These are phyloP conservation scores for Kokia cookei DNA, from an alignment of 441 rosid genomes.

Conservation along the genomic window DNA sequence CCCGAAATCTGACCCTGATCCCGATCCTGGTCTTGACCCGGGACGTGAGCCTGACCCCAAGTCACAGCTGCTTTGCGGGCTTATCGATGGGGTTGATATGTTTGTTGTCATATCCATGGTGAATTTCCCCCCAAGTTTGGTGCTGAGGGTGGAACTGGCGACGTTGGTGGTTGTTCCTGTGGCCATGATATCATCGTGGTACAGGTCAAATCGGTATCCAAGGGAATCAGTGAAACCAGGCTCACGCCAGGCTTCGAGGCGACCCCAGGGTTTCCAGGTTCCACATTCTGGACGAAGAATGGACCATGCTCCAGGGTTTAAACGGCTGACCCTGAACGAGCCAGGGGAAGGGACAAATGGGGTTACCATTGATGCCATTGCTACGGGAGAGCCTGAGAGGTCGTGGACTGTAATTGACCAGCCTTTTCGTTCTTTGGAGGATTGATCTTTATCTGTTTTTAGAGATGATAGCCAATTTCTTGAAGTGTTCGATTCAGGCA, in stretches of 20 bases:
- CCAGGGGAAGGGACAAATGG: slow-evolving; percentile 91
- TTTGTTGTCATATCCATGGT: slow-evolving; percentile 55
- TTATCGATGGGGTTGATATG: slow-evolving; percentile 38
- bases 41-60: slow-evolving; percentile 56
- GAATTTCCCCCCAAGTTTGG: slow-evolving; percentile 72
- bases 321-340: slow-evolving; percentile 60
- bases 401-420: slow-evolving; percentile 90
- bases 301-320: slow-evolving; percentile 91
- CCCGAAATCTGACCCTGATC: slow-evolving; percentile 71
- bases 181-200: slow-evolving; percentile 44
- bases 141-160: slow-evolving; percentile 40
- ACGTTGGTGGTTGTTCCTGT: slow-evolving; percentile 24
- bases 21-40: slow-evolving; percentile 56
- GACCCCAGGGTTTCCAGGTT: slow-evolving; percentile 95
- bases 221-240: slow-evolving; percentile 36
- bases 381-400: slow-evolving; percentile 90
- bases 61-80: slow-evolving; percentile 82
- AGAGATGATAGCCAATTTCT: slow-evolving; percentile 51
- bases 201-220: slow-evolving; percentile 68
- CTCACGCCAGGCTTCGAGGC: slow-evolving; percentile 87
- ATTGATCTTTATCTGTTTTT: slow-evolving; percentile 46
- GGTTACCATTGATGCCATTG: slow-evolving; percentile 97
- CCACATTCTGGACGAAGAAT: slow-evolving; percentile 68
- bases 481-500: slow-evolving; percentile 44
- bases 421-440: slow-evolving; percentile 69